Evolutionary conservation across 1,139 yeast species (phyloP), one percentile per base, ranked within the genome.

Genomic region (Sugiyamaella novakii): DNA sequence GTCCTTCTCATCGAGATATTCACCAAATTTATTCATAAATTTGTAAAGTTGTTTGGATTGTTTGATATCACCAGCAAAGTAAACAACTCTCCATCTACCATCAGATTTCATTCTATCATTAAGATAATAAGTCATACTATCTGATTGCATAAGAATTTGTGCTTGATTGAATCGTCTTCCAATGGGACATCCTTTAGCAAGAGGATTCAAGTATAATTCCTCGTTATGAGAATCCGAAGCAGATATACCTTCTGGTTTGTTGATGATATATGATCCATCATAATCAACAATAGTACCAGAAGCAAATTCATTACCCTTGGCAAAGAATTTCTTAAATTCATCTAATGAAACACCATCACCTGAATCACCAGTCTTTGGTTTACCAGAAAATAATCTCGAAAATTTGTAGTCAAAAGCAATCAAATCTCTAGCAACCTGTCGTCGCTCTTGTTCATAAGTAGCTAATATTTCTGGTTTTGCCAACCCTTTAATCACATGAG

Each of bases 251-350:
- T 18, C 48, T 17, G 56, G 52, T 46, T 54, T 57, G 38, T 47
- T 51, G 15, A 53, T 56, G 18, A 59, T 27, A 12, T 43, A 11
- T 3, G 71, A 67, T 15, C 54, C 54, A 15, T 49, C 37, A 50
- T 68, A 68, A 53, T 68, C 69, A 21, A 65, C 68, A 41, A 59
- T 63, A 14, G 67, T 61, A 35, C 72, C 72, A n/a, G 69, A 64
- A 6, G 72, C 70, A 56, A 68, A 68, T 43, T 59, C 63, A 36
- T 58, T 59, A 24, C 71, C 71, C 50, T 58, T 61, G 29, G 53
- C 58, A 51, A 64, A 68, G 19, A 61, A 63, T 8, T 54, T 47
- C 17, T 64, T 65, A 54, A 68, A 67, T 44, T 66, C 70, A 34
- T 22, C 25, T 22, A 22, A 22, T 22, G 59, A 61, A 52, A 66